phyloP scores from a whole-genome alignment of 768 basidiomycete species.

The Amanita subjunquillea region DNA sequence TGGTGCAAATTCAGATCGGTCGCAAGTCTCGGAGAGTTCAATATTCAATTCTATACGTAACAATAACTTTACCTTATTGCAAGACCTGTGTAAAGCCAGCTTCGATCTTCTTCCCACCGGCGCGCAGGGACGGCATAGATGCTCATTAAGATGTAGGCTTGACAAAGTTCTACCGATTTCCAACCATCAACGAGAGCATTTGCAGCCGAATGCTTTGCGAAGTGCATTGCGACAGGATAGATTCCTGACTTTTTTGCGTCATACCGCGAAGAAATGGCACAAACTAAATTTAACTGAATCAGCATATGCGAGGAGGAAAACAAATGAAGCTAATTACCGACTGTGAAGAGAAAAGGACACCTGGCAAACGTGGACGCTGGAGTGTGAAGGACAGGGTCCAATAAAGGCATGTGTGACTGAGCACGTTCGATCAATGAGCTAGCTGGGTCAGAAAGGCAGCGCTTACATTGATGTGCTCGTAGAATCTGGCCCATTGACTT shows the following conservation, averaged over 20 bases:
- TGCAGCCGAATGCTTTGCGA: conserved; percentile 74
- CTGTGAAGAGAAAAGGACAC: conserved; percentile 87
- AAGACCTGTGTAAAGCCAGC: conserved; percentile 83
- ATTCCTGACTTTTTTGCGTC: conserved; percentile 73
- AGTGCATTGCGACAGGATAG: conserved; percentile 84
- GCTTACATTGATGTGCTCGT: conserved; percentile 56
- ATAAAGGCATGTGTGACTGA: conserved; percentile 60
- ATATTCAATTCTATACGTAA: not conserved
- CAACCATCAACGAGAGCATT: conserved; percentile 73
- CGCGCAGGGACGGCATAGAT: conserved; percentile 72
- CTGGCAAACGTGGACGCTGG: conserved; percentile 70
- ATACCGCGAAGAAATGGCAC: conserved; percentile 79
- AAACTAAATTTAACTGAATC: conserved; percentile 34
- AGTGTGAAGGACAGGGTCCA: conserved; percentile 77
- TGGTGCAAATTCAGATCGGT: conserved; percentile 85
- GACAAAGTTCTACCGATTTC: conserved; percentile 82
- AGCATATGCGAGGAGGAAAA: not conserved
- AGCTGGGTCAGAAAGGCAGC: not conserved
- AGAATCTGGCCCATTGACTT: conserved; percentile 41
- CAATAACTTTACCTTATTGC: conserved; percentile 51
- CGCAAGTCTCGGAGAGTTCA: conserved; percentile 47
- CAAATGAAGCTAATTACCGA: conserved; percentile 37
- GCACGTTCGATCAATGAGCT: not conserved
- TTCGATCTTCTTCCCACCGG: conserved; percentile 84
- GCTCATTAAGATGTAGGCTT: conserved; percentile 86